Conservation (phyloP, 495 filamentous ascomycete species). For the Podospora bellae-mahoneyi region DNA sequence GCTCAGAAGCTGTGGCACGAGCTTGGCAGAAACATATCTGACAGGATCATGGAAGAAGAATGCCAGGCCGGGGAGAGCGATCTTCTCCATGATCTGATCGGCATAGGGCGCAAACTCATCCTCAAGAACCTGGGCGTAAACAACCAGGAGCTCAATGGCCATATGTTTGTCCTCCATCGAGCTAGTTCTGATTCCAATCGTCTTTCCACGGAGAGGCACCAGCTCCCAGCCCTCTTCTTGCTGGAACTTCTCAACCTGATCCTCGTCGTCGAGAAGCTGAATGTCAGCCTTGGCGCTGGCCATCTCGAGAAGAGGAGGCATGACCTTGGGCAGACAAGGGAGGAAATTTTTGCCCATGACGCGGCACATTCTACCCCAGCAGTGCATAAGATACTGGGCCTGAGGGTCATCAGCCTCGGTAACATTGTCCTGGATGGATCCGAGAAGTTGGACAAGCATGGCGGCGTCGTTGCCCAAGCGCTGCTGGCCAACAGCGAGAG, state of each 20-base stretch:
- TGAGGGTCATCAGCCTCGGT: slow-evolving; percentile 94
- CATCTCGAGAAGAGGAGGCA: slow-evolving; percentile 87
- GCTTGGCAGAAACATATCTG: slow-evolving; percentile 89
- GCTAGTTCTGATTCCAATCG: slow-evolving; percentile 97
- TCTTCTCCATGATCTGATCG: slow-evolving; percentile 90
- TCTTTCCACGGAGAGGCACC: slow-evolving; percentile 91
- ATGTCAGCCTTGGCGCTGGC: slow-evolving; percentile 97
- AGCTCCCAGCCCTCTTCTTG: slow-evolving; percentile 98
- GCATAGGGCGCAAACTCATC: slow-evolving; percentile 90
- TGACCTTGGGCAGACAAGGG: slow-evolving; percentile 85
- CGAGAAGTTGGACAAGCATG: slow-evolving; percentile 79
- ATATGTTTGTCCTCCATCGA: slow-evolving; percentile 98
- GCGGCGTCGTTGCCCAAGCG: slow-evolving; percentile 85
- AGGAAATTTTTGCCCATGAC: slow-evolving; percentile 88
- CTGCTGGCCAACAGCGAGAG: slow-evolving; percentile 89
- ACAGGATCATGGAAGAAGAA: slow-evolving; percentile 99
- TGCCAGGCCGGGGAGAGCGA: slow-evolving; percentile 85
- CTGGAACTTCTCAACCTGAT: slow-evolving; percentile 86
- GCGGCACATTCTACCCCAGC: slow-evolving; percentile 98
- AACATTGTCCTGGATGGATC: slow-evolving; percentile 80
- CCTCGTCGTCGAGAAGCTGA: slow-evolving; percentile 92
- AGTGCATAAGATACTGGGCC: slow-evolving; percentile 95
- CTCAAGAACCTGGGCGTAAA: slow-evolving; percentile 93
- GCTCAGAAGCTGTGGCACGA: slow-evolving; percentile 90
- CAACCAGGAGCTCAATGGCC: slow-evolving; percentile 94